Conservation (phyloP, 2,329 filamentous ascomycete species). For the Sclerotinia trifoliorum region DNA sequence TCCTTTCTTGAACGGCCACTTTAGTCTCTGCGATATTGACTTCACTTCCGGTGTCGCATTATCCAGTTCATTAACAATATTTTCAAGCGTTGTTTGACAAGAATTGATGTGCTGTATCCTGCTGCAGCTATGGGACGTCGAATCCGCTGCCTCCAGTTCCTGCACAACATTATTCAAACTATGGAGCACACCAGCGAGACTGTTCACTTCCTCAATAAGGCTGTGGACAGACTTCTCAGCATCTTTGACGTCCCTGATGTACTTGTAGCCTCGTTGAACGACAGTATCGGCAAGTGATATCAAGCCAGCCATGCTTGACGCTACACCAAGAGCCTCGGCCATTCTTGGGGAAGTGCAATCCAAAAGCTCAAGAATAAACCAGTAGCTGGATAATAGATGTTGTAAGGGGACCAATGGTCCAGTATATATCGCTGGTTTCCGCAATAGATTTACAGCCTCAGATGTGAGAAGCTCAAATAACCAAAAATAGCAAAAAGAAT, state of each 20-base stretch:
- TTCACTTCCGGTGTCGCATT: neutral
- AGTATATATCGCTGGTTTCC: neutral
- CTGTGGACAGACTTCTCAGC: constrained; percentile 13
- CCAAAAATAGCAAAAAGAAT: too few relatives aligned
- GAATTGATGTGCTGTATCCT: constrained; percentile 25
- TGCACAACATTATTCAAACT: constrained; percentile 13
- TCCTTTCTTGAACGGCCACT: constrained; percentile 27
- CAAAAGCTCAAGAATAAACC: neutral
- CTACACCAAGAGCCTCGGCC: neutral
- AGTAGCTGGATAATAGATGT: neutral
- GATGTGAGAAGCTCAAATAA: too few relatives aligned
- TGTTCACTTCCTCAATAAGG: constrained; percentile 22
- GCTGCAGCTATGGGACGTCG: neutral
- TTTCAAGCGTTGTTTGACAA: constrained; percentile 24
- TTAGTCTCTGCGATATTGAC: constrained; percentile 17
- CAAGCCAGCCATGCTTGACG: constrained; percentile 22
- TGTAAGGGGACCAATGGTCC: neutral
- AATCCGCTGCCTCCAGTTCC: neutral
- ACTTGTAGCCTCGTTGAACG: constrained; percentile 21
- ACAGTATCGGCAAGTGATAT: constrained; percentile 22
- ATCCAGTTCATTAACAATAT: constrained; percentile 21
- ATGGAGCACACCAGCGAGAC: constrained; percentile 22
- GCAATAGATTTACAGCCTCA: neutral
- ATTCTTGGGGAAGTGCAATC: neutral
- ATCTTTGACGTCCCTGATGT: constrained; percentile 22